phyloP scores from a whole-genome alignment of 2,329 filamentous ascomycete genomes.

The Claviceps citrina region DNA sequence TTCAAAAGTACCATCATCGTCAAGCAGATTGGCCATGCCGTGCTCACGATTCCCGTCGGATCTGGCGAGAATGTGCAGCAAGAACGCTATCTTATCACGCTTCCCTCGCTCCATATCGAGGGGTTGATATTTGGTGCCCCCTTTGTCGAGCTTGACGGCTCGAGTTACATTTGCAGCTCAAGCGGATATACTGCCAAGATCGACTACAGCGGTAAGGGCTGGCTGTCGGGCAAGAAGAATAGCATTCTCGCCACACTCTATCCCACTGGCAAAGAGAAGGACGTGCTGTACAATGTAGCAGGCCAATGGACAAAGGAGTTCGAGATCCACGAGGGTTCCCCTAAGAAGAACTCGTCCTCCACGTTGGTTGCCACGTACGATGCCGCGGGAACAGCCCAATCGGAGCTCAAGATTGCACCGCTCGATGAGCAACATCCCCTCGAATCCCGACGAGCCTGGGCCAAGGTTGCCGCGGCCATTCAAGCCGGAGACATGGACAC shows the following conservation, averaged over 20 bases:
- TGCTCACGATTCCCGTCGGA: slow-evolving; percentile 52
- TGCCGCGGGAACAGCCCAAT: slow-evolving; percentile 40
- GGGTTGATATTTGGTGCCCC: slow-evolving; percentile 74
- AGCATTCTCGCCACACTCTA: slow-evolving; percentile 64
- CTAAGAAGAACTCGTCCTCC: slow-evolving; percentile 32
- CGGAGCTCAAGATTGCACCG: slow-evolving; percentile 54
- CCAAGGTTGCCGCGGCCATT: slow-evolving; percentile 69
- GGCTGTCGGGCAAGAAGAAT: slow-evolving; percentile 94
- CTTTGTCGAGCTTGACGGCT: slow-evolving; percentile 79
- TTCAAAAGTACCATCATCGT: slow-evolving; percentile 90
- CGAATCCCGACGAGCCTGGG: slow-evolving; percentile 79
- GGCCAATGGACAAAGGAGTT: slow-evolving; percentile 86
- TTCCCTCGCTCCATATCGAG: slow-evolving; percentile 85
- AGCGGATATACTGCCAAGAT: slow-evolving; percentile 79
- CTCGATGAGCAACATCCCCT: slow-evolving; percentile 70
- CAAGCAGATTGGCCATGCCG: slow-evolving; percentile 83
- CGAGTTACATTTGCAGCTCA: slow-evolving; percentile 72
- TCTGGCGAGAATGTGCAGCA: slow-evolving; percentile 19
- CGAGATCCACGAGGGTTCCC: slow-evolving; percentile 52
- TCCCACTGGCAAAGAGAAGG: slow-evolving; percentile 54
- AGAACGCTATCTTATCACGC: slow-evolving; percentile 77
- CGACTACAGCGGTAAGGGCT: slow-evolving; percentile 86
- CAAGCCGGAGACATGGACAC: slow-evolving; percentile 69
- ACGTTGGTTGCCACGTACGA: slow-evolving; percentile 45
- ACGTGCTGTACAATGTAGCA: slow-evolving; percentile 62